Conservation (phyloP, 1,139 yeast species). For the Saccharomyces hybrid region DNA sequence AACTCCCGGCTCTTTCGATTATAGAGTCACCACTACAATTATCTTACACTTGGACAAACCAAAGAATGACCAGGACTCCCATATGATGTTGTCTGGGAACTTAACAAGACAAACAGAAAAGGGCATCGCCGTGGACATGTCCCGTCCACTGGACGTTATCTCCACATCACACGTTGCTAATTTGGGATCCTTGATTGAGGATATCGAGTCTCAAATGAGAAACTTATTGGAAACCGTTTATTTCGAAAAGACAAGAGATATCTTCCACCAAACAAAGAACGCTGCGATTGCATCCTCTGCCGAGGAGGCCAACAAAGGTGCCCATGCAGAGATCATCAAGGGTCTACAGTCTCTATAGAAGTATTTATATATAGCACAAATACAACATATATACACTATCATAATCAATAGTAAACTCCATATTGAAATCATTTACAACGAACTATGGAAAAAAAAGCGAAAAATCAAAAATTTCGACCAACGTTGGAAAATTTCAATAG, state of each 20-base stretch:
- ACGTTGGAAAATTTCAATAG: not conserved
- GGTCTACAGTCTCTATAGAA: conserved; percentile 25
- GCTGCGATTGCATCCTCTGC: conserved; percentile 8
- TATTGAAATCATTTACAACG: not conserved
- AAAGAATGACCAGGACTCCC: conserved; percentile 15
- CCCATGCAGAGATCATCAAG: conserved; percentile 27
- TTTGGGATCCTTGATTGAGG: conserved; percentile 80
- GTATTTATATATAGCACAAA: not conserved
- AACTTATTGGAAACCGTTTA: conserved; percentile 87
- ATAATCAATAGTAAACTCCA: no score
- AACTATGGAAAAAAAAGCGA: not conserved
- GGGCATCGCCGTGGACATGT: conserved; percentile 18
- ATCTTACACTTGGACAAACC: conserved; percentile 54
- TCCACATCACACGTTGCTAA: conserved; percentile 61
- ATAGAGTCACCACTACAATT: conserved; percentile 81
- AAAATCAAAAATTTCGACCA: not conserved
- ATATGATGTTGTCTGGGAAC: conserved; percentile 65
- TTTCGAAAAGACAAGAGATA: conserved; percentile 89
- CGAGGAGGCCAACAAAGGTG: conserved; percentile 16
- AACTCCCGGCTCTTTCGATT: conserved; percentile 40
- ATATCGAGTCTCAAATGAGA: conserved; percentile 79
- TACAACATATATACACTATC: no score
- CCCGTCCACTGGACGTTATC: conserved; percentile 2
- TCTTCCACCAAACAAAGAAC: conserved; percentile 32
- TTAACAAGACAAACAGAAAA: conserved; percentile 73